A percentile compares a stretch with the other conserved stretches of the same genome.
phyloP scores from a whole-genome alignment of 805 yeast species.

The Pichia manshurica region DNA sequence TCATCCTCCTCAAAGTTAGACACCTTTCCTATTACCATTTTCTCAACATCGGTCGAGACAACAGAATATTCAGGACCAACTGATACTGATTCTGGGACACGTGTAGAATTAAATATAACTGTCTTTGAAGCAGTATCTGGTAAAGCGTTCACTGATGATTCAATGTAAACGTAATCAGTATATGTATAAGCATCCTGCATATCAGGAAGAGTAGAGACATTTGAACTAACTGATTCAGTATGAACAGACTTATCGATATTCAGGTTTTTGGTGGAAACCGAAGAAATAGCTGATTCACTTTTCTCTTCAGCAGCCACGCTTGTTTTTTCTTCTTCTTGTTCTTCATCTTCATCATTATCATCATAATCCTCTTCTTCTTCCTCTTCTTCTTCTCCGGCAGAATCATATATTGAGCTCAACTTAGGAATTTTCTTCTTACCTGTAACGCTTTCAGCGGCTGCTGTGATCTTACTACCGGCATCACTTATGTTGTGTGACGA shows the following conservation, averaged over 20 bases:
- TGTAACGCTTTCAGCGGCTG: no score
- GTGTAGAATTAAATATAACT: background rate
- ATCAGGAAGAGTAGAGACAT: background rate
- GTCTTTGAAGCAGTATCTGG: background rate
- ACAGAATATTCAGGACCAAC: constrained; percentile 4
- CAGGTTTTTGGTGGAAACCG: background rate
- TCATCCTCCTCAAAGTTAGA: constrained; percentile 24
- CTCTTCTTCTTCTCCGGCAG: no score
- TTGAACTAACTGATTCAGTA: background rate
- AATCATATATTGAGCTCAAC: background rate
- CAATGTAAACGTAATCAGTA: background rate
- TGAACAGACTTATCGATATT: background rate
- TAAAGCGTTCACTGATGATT: background rate
- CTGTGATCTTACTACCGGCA: no score
- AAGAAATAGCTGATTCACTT: background rate
- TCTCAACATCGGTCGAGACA: constrained; percentile 3
- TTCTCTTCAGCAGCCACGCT: background rate
- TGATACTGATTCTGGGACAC: background rate
- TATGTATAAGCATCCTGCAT: background rate
- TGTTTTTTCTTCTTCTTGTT: background rate
- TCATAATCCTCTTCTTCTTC: background rate
- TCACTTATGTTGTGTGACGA: no score
- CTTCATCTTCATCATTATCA: background rate
- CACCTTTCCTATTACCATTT: background rate
- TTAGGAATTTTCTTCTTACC: no score